Conservation (phyloP, 2,329 filamentous ascomycete species). For the Fusarium sp. region DNA sequence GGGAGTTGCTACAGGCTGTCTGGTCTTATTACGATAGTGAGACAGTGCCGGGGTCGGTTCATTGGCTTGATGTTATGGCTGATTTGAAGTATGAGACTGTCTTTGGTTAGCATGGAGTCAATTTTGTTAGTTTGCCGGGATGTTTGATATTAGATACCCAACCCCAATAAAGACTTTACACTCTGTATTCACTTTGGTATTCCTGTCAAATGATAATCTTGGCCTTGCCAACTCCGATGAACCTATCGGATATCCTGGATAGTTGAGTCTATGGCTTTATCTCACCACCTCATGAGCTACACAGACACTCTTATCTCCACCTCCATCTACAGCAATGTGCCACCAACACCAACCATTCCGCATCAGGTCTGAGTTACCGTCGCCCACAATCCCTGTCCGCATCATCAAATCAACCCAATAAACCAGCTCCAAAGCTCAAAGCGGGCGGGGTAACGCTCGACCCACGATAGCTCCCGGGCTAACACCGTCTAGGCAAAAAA, state of each 20-base stretch:
- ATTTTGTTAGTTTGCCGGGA: not conserved
- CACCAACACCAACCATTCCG: constrained; percentile 23
- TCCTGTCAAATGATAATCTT: no score
- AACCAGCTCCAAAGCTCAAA: constrained; percentile 4
- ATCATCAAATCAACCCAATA: constrained; percentile 22
- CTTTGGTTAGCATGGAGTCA: constrained; percentile 22
- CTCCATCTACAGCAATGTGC: not conserved
- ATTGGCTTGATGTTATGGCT: constrained; percentile 34
- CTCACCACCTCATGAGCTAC: not conserved
- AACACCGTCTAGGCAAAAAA: constrained; percentile 37
- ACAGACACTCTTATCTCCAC: constrained; percentile 28
- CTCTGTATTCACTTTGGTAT: not conserved
- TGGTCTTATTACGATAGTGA: constrained; percentile 37
- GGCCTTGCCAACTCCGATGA: not conserved
- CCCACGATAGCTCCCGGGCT: constrained; percentile 17
- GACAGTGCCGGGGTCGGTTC: constrained; percentile 21
- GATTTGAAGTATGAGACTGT: constrained; percentile 39
- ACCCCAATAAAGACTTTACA: not conserved
- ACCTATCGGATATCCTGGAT: not conserved
- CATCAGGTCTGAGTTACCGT: constrained; percentile 38
- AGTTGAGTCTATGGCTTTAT: constrained; percentile 11
- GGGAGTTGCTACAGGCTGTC: constrained; percentile 31
- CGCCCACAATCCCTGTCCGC: not conserved
- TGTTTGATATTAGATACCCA: constrained; percentile 14
- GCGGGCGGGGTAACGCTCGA: constrained; percentile 27